phyloP scores from a whole-genome alignment of 2,329 filamentous ascomycete genomes.

The Pseudocercospora fuligena region DNA sequence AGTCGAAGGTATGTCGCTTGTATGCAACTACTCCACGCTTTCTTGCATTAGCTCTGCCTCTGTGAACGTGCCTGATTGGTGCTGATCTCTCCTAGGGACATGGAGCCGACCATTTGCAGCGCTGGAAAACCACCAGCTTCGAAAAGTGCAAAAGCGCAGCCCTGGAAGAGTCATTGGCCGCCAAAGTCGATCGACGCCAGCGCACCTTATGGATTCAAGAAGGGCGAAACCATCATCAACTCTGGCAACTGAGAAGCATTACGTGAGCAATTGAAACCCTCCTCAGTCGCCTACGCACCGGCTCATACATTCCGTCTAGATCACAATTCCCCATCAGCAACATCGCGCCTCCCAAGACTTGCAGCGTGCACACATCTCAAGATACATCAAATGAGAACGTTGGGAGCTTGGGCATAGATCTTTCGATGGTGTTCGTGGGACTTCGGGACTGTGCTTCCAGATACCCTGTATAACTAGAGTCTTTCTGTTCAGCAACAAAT shows the following conservation, averaged over 20 bases:
- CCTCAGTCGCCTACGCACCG: no score
- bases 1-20: neutral
- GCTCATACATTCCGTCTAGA: no score
- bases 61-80: slow-evolving; percentile 9
- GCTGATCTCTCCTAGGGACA: neutral
- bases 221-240: slow-evolving; percentile 22
- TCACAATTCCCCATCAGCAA: no score
- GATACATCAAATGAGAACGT: neutral
- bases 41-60: neutral
- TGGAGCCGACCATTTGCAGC: slow-evolving; percentile 9
- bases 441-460: no score
- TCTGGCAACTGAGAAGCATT: slow-evolving; percentile 12
- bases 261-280: no score
- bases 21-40: neutral
- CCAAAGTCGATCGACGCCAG: slow-evolving; percentile 13
- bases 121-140: neutral
- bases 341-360: no score
- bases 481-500: no score
- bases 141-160: slow-evolving; percentile 7
- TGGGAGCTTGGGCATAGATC: no score
- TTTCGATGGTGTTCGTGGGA: no score
- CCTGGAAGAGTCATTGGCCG: slow-evolving; percentile 20
- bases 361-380: neutral
- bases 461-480: no score
- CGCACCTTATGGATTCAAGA: slow-evolving; percentile 18